Evolutionary conservation across 805 yeast species (phyloP), one percentile per base, ranked within the genome.

Genomic region (Starmerella geochares): DNA sequence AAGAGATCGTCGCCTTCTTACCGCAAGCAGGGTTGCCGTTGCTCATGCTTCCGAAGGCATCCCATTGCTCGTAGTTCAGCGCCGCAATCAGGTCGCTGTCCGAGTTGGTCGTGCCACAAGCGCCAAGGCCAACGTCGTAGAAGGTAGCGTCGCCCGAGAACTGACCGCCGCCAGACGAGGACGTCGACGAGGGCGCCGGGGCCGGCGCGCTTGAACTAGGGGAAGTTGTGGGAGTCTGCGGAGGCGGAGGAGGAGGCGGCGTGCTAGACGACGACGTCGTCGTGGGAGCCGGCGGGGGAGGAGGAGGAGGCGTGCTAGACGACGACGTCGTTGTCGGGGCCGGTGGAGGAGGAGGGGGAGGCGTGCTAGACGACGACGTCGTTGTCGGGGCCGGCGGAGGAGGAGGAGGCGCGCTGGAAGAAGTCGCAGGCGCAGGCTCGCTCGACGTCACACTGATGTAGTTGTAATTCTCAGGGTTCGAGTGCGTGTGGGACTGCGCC

Each of bases 21-120:
- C 81, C 81, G 63, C 83, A 78, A 59, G 69, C 67, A 20, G 69
- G 67, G 64, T 67, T 67, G 49, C 72, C 69, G 56, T 75, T 68
- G 63, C 70, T 71, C 51, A 55, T 44, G 51, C 70, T 60, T 57
- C 73, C 76, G 59, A 65, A 74, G 31, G 23, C 44, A 46, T 56
- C 40, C 42, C 49, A 53, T 58, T 74, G 67, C 45, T 59, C 59
- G 54, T 65, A 67, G 49, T 76, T 71, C 55, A 78, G 65, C 35
- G 83, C 83, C 38, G 73, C 79, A 54, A 78, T 70, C 51, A 62
- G 61, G 57, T 78, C 83, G n/a, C 65, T 29, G 53, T 70, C 76
- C 16, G 67, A 47, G 65, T 65, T 71, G 53, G 68, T 60, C 39
- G 57, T 52, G 37, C 83, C 83, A 65, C 83, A 79, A 21, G 81